Conservation (phyloP, 495 filamentous ascomycete species). For the Aspergillus sclerotioniger region DNA sequence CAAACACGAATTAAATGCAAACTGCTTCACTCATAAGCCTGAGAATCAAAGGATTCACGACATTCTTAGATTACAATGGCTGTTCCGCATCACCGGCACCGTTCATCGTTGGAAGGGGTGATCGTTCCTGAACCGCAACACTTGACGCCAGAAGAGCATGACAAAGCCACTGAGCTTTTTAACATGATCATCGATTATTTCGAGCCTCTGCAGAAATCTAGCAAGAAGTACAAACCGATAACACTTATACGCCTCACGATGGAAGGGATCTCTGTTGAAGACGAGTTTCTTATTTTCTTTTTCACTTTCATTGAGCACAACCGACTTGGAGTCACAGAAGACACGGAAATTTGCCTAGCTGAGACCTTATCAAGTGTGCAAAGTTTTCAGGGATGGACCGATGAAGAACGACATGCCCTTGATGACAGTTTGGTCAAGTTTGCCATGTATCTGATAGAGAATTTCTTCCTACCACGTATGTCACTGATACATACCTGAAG, state of each 20-base stretch:
- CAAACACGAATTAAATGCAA: too few relatives aligned
- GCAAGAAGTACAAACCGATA: constrained; percentile 9
- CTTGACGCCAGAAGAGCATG: constrained; percentile 2
- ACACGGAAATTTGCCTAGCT: neutral
- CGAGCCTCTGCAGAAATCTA: constrained; percentile 4
- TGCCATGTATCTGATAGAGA: constrained; percentile 3
- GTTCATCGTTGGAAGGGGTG: too few relatives aligned
- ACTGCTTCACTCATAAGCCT: too few relatives aligned
- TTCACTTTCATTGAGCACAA: constrained; percentile 7
- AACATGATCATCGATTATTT: constrained; percentile 4
- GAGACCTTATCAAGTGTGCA: neutral
- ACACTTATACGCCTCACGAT: constrained; percentile 9
- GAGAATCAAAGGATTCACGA: too few relatives aligned
- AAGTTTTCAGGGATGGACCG: neutral
- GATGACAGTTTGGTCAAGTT: neutral
- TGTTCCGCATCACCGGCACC: too few relatives aligned
- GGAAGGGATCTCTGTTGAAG: constrained; percentile 4
- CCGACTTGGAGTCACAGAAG: neutral
- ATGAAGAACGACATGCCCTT: neutral
- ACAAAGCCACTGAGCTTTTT: constrained; percentile 4
- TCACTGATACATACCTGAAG: neutral
- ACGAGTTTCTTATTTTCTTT: constrained; percentile 8
- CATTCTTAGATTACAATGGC: too few relatives aligned
- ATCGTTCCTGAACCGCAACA: too few relatives aligned
- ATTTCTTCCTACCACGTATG: constrained; percentile 10